phyloP scores from a whole-genome alignment of 2,329 filamentous ascomycete species.

The Fusarium torulosum region DNA sequence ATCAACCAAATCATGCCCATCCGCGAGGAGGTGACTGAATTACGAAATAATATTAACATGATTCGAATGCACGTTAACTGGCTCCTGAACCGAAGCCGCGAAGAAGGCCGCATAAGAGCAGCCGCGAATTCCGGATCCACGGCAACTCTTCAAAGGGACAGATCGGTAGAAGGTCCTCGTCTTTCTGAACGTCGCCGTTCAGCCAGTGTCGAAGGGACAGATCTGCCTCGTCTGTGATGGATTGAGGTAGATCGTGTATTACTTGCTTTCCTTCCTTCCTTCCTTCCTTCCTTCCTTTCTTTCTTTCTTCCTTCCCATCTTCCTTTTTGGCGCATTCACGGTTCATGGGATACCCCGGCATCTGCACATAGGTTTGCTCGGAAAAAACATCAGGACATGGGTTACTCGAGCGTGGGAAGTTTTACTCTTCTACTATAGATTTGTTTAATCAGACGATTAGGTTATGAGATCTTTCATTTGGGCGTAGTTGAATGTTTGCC shows the following conservation, averaged over 20 bases:
- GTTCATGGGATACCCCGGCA: slow-evolving; percentile 43
- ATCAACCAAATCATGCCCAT: slow-evolving; percentile 72
- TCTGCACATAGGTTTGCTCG: slow-evolving; percentile 25
- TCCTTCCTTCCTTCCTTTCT: background rate
- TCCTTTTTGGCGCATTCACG: slow-evolving; percentile 34
- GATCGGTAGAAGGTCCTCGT: slow-evolving; percentile 45
- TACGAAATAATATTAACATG: slow-evolving; percentile 68
- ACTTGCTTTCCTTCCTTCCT: background rate
- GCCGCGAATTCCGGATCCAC: slow-evolving; percentile 53
- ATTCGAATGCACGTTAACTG: slow-evolving; percentile 71
- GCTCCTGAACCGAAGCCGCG: slow-evolving; percentile 66
- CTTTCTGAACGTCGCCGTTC: slow-evolving; percentile 55
- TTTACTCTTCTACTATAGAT: slow-evolving; percentile 12
- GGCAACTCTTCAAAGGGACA: slow-evolving; percentile 51
- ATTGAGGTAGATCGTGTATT: background rate
- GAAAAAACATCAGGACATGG: slow-evolving; percentile 22
- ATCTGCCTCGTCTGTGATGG: slow-evolving; percentile 55
- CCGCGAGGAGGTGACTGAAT: slow-evolving; percentile 72
- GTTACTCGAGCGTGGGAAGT: slow-evolving; percentile 12
- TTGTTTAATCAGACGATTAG: slow-evolving; percentile 10
- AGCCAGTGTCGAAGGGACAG: slow-evolving; percentile 53
- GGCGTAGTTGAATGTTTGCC: background rate
- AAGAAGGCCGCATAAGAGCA: slow-evolving; percentile 59
- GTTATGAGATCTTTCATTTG: background rate
- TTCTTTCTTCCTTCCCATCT: background rate